Percentiles rank a stretch among this genome's conserved stretches.
Conservation (phyloP, 345 rosid species). For the Nasturtium officinale region DNA sequence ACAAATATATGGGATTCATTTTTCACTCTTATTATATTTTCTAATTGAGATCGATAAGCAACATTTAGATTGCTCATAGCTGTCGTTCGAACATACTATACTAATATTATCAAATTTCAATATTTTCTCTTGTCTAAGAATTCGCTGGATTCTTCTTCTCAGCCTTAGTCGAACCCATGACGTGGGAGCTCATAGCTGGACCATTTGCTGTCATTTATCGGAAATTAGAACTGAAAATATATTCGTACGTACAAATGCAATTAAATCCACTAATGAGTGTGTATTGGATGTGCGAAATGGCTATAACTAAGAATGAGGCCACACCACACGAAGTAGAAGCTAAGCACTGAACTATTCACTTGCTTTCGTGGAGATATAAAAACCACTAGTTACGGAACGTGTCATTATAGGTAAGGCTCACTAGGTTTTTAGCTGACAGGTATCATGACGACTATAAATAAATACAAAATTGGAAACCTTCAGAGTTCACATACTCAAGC, state of each 20-base stretch:
- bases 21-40: neutral
- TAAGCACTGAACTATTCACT: conserved; percentile 23
- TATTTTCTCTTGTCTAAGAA: neutral
- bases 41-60: neutral
- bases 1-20: neutral
- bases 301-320: neutral
- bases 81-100: neutral
- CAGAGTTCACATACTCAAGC: conserved; percentile 3
- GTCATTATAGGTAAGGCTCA: conserved; percentile 38
- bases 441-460: conserved; percentile 17
- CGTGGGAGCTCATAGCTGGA: neutral
- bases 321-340: conserved; percentile 25
- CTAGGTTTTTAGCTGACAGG: conserved; percentile 20
- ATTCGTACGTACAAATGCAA: neutral
- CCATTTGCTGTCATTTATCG: neutral
- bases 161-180: neutral
- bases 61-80: neutral
- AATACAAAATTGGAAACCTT: conserved; percentile 25
- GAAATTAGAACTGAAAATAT: neutral
- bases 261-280: neutral
- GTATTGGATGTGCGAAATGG: conserved; percentile 2
- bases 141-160: neutral
- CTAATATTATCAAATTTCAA: neutral
- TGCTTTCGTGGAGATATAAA: conserved; percentile 49
- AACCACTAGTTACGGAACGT: conserved; percentile 50